phyloP scores from a whole-genome alignment of 495 filamentous ascomycete species.

The Aspergillus haitiensis region DNA sequence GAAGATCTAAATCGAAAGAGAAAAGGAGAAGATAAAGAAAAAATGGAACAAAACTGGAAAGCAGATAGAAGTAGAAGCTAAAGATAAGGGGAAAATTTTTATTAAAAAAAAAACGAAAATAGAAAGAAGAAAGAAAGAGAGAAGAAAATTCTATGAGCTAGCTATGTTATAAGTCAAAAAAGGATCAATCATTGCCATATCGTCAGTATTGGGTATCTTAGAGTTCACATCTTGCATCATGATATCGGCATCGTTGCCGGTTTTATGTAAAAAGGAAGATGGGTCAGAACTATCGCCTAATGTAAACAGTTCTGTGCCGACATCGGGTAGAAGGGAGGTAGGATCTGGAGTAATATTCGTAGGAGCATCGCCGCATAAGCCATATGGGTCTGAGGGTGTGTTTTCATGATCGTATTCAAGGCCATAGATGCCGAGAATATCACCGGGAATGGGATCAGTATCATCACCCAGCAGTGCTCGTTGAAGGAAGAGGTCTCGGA shows the following conservation, averaged over 20 bases:
- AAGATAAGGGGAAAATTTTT: background rate
- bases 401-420: constrained; percentile 39
- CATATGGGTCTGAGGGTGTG: constrained; percentile 26
- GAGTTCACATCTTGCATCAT: constrained; percentile 35
- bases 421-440: constrained; percentile 46
- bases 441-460: constrained; percentile 28
- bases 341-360: constrained; percentile 1
- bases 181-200: constrained; percentile 41
- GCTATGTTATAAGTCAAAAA: constrained; percentile 36
- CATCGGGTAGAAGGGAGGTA: background rate
- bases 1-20: background rate
- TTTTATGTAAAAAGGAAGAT: constrained; percentile 14
- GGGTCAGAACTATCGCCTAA: constrained; percentile 3
- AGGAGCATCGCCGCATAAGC: constrained; percentile 7
- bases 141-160: constrained; percentile 20
- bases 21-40: background rate
- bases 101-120: background rate
- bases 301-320: constrained; percentile 11
- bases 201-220: constrained; percentile 37
- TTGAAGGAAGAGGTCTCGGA: constrained; percentile 48
- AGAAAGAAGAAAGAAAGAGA: constrained; percentile 5
- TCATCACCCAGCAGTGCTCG: constrained; percentile 40
- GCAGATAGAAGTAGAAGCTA: background rate
- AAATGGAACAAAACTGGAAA: background rate
- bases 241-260: constrained; percentile 26